Percentiles rank a stretch among this genome's conserved stretches.
Evolutionary conservation across 2,329 filamentous ascomycete genomes (phyloP).

Genomic region (Emergomyces africanus): DNA sequence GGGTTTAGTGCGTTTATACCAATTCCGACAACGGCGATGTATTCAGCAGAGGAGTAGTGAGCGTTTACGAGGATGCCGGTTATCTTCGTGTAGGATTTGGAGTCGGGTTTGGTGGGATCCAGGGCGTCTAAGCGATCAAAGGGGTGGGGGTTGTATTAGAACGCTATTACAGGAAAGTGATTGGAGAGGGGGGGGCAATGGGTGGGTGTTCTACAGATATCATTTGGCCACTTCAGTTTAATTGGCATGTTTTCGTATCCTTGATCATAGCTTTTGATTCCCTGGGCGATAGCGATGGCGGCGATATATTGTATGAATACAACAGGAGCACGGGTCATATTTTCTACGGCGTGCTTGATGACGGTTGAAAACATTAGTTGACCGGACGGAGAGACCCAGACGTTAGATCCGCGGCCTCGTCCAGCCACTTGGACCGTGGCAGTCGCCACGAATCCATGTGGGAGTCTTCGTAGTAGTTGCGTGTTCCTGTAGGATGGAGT

Average conservation of each 20-base stretch:
- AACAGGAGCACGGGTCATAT: constrained; percentile 61
- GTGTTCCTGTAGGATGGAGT: constrained; percentile 47
- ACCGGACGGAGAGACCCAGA: constrained; percentile 87
- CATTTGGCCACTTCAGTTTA: constrained; percentile 95
- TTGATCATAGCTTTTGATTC: constrained; percentile 63
- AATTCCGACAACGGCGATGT: constrained; percentile 74
- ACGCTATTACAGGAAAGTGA: not conserved
- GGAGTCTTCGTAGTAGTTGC: constrained; percentile 59
- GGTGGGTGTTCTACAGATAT: constrained; percentile 56
- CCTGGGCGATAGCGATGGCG: constrained; percentile 74
- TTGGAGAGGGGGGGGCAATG: not conserved
- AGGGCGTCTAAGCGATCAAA: constrained; percentile 41
- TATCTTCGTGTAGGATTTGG: constrained; percentile 63
- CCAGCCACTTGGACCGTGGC: constrained; percentile 82
- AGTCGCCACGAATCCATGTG: constrained; percentile 73
- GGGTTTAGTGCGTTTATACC: constrained; percentile 78
- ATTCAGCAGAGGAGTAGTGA: constrained; percentile 60
- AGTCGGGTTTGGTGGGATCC: constrained; percentile 44
- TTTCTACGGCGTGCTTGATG: constrained; percentile 65
- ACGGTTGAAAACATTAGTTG: constrained; percentile 79
- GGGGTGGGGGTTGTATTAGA: constrained; percentile 2
- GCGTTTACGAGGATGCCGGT: constrained; percentile 88
- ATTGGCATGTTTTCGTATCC: constrained; percentile 67
- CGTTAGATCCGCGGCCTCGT: constrained; percentile 77
- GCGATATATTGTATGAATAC: constrained; percentile 92